Conservation (phyloP, 2,329 filamentous ascomycete genomes). For the Ceratocystiopsis brevicomis region DNA sequence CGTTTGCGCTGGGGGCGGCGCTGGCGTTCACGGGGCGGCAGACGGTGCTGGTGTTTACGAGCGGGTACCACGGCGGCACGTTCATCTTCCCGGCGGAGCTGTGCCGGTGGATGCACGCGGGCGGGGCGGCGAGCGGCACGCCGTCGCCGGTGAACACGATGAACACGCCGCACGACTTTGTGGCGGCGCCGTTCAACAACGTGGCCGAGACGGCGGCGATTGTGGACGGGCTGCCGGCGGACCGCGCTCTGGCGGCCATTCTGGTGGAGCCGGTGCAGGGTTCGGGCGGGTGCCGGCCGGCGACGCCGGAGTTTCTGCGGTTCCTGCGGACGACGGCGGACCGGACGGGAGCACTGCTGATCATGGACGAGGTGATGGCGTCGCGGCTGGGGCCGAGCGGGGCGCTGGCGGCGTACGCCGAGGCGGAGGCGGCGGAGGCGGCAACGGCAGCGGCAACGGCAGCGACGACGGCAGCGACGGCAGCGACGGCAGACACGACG, state of each 20-base stretch:
- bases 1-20: conserved; percentile 35
- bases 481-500: conserved; percentile 27
- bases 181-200: conserved; percentile 44
- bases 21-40: conserved; percentile 23
- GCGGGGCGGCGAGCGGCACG: conserved; percentile 7
- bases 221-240: conserved; percentile 19
- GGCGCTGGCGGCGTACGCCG: conserved; percentile 26
- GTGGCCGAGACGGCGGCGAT: conserved; percentile 24
- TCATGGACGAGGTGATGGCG: conserved; percentile 55
- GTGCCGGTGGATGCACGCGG: conserved; percentile 6
- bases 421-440: conserved; percentile 28
- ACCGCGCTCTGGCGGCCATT: conserved; percentile 25
- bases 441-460: conserved; percentile 29
- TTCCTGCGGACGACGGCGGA: conserved; percentile 5
- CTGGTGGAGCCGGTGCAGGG: conserved; percentile 48
- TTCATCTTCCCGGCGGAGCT: conserved; percentile 15
- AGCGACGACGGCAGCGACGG: conserved; percentile 19
- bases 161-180: conserved; percentile 30
- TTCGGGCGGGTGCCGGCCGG: conserved; percentile 36
- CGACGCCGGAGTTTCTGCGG: conserved; percentile 29
- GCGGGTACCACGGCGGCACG: conserved; percentile 31
- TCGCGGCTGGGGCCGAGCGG: conserved; percentile 38
- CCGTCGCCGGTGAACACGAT: conserved; percentile 26
- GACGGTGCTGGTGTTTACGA: conserved; percentile 27
- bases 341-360: conserved; percentile 24